Conservation (phyloP, 768 basidiomycete genomes). For the Cytidiella melzeri region DNA sequence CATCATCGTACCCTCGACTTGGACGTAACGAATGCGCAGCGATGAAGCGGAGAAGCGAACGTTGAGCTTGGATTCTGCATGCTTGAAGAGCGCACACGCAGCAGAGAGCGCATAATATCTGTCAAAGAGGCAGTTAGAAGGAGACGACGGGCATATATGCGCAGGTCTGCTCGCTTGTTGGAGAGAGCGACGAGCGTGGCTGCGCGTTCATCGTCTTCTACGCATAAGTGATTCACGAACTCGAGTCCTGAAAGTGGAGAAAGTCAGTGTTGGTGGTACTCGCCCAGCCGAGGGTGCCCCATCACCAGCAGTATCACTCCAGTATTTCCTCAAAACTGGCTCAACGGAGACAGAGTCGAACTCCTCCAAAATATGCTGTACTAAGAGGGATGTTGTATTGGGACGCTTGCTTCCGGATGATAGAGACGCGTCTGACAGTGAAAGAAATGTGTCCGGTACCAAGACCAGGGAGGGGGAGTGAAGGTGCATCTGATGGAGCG, state of each 20-base stretch:
- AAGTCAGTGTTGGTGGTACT: too few relatives aligned
- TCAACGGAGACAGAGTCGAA: constrained; percentile 65
- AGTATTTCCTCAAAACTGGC: constrained; percentile 71
- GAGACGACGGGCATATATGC: constrained; percentile 6
- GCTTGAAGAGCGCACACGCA: constrained; percentile 80
- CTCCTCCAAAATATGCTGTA: constrained; percentile 68
- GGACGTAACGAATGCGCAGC: constrained; percentile 66
- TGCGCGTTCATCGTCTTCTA: constrained; percentile 77
- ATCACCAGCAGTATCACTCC: constrained; percentile 77
- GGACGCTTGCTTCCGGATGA: constrained; percentile 40
- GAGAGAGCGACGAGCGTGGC: constrained; percentile 73
- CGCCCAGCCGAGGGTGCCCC: not conserved
- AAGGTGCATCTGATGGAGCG: constrained; percentile 78
- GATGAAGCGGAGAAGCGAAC: constrained; percentile 65
- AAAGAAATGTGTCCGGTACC: constrained; percentile 78
- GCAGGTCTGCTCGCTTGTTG: constrained; percentile 61
- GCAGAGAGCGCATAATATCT: constrained; percentile 92
- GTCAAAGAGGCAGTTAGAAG: too few relatives aligned
- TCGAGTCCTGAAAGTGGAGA: constrained; percentile 65
- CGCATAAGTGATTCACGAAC: constrained; percentile 69
- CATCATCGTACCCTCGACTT: constrained; percentile 90
- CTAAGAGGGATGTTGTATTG: constrained; percentile 50
- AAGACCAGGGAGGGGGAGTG: constrained; percentile 67
- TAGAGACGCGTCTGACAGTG: constrained; percentile 44
- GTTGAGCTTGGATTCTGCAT: constrained; percentile 65